Evolutionary conservation across 139 green algal genomes (phyloP).

Genomic region (Coccomyxa sp.): DNA sequence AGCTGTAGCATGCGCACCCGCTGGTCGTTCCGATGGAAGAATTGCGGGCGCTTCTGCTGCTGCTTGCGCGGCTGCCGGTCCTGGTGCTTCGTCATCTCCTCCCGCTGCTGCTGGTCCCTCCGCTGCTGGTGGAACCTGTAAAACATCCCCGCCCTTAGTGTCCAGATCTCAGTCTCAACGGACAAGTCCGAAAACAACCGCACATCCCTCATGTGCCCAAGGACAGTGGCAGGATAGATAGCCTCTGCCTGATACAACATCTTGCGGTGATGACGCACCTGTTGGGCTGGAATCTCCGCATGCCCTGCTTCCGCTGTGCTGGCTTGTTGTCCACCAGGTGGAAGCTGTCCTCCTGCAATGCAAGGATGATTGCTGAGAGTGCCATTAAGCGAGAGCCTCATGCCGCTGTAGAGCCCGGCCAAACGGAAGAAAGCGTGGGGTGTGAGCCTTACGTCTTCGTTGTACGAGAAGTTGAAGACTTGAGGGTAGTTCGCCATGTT

Average conservation of each 20-base stretch:
- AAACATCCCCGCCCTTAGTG: too few species aligned
- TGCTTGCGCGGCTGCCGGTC: slow-evolving; percentile 22
- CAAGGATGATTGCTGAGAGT: not conserved
- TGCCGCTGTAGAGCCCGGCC: not conserved
- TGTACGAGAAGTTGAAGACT: slow-evolving; percentile 95
- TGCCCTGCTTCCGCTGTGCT: slow-evolving; percentile 35
- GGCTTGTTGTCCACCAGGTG: slow-evolving; percentile 92
- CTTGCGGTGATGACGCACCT: too few species aligned
- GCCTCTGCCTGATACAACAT: too few species aligned
- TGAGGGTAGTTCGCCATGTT: too few species aligned
- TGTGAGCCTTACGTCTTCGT: slow-evolving; percentile 72
- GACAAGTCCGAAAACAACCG: too few species aligned
- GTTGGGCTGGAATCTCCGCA: slow-evolving; percentile 59
- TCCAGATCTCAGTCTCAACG: too few species aligned
- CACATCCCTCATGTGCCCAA: too few species aligned
- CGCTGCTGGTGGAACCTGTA: slow-evolving; percentile 46
- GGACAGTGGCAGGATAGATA: too few species aligned
- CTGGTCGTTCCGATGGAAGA: slow-evolving; percentile 28
- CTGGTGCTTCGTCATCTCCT: slow-evolving; percentile 12
- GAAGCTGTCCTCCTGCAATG: slow-evolving; percentile 86
- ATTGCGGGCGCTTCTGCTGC: slow-evolving; percentile 41
- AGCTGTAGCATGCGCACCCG: slow-evolving; percentile 23
- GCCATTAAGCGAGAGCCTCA: not conserved
- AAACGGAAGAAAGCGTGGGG: not conserved
- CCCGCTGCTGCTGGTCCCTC: not conserved